phyloP scores from a whole-genome alignment of 208 protist species.

The Zelonia costaricensis region DNA sequence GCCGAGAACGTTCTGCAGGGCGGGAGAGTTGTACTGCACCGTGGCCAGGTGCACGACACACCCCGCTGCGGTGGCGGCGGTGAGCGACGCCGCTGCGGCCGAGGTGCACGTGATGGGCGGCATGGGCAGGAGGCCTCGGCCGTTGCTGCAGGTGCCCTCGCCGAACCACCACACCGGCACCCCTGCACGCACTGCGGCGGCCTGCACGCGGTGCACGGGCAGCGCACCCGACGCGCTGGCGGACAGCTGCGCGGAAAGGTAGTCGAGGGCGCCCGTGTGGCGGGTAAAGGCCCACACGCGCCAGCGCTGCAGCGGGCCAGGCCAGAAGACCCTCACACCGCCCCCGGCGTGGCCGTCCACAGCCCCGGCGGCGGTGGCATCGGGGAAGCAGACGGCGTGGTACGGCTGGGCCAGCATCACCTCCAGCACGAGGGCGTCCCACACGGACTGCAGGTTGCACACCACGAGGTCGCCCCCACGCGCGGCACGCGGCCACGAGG shows the following conservation, averaged over 20 bases:
- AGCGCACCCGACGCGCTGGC: slow-evolving; percentile 12
- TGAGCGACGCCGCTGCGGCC: too few relatives aligned
- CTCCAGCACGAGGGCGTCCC: slow-evolving; percentile 70
- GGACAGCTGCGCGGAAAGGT: slow-evolving; percentile 22
- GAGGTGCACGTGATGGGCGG: slow-evolving; percentile 4
- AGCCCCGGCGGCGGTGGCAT: slow-evolving; percentile 1
- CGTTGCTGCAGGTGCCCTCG: slow-evolving; percentile 78
- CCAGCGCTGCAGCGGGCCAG: slow-evolving; percentile 69
- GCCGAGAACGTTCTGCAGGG: slow-evolving; percentile 55
- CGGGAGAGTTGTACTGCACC: slow-evolving; percentile 60
- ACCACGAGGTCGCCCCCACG: slow-evolving; percentile 62
- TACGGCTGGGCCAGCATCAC: slow-evolving; percentile 45
- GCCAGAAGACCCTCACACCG: slow-evolving; percentile 45
- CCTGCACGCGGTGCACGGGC: slow-evolving; percentile 30
- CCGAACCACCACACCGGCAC: slow-evolving; percentile 64
- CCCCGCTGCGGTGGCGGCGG: slow-evolving; percentile 2
- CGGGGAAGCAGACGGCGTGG: slow-evolving; percentile 19
- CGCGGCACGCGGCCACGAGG: slow-evolving; percentile 2
- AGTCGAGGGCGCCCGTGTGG: slow-evolving; percentile 40
- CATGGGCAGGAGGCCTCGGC: slow-evolving; percentile 60
- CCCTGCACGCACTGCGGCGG: slow-evolving; percentile 25
- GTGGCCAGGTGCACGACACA: slow-evolving; percentile 38
- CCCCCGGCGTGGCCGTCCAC: neutral
- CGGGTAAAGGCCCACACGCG: slow-evolving; percentile 57
- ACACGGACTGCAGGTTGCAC: slow-evolving; percentile 70